A percentile compares a stretch with the other conserved stretches of the same genome.
Evolutionary conservation across 192 early-diverging fungal species (phyloP).

Genomic region (Backusella morwellensis): DNA sequence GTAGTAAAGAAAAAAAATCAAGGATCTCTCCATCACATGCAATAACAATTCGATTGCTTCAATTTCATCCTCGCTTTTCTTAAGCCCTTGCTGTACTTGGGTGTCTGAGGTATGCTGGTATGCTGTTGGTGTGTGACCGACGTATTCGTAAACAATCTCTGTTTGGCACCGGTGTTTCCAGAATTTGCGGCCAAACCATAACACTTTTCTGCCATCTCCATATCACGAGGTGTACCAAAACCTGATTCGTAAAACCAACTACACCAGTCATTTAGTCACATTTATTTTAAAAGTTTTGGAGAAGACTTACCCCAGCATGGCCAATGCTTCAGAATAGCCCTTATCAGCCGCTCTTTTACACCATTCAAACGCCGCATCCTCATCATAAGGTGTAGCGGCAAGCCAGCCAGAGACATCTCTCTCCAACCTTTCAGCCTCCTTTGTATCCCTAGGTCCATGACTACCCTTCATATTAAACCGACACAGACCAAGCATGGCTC

Average conservation of each 20-base stretch:
- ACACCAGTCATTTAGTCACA: not conserved
- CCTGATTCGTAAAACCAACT: slow-evolving; percentile 40
- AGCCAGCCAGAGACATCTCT: slow-evolving; percentile 20
- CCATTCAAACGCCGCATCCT: slow-evolving; percentile 70
- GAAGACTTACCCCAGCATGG: slow-evolving; percentile 40
- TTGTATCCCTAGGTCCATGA: slow-evolving; percentile 18
- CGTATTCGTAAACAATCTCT: not conserved
- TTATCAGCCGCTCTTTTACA: slow-evolving; percentile 65
- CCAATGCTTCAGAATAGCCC: not conserved
- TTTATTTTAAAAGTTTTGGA: no score
- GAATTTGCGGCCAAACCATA: slow-evolving; percentile 26
- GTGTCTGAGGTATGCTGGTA: not conserved
- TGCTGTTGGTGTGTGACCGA: not conserved
- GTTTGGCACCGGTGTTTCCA: slow-evolving; percentile 22
- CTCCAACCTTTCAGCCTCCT: not conserved
- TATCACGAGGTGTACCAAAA: slow-evolving; percentile 21
- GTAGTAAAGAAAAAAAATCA: not conserved
- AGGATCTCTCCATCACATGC: not conserved
- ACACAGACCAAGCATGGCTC: slow-evolving; percentile 86
- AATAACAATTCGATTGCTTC: not conserved
- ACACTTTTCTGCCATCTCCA: slow-evolving; percentile 14
- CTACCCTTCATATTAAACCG: slow-evolving; percentile 83
- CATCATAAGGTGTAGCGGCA: not conserved
- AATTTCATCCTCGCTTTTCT: not conserved
- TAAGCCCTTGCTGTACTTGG: not conserved